Conservation (phyloP, 495 filamentous ascomycete genomes). For the Elasticomyces elasticus region DNA sequence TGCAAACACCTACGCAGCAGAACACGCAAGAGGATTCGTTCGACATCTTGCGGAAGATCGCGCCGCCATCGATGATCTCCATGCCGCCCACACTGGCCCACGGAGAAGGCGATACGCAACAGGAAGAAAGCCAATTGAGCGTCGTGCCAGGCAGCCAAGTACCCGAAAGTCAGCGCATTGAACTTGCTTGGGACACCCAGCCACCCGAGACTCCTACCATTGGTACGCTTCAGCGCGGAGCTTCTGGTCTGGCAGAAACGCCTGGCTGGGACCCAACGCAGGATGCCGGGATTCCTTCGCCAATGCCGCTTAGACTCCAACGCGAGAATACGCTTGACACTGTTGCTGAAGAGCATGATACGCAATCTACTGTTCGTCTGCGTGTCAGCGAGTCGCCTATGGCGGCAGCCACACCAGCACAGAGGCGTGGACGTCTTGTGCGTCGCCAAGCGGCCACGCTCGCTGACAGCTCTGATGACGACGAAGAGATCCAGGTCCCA, state of each 20-base stretch:
- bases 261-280: constrained; percentile 23
- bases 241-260: constrained; percentile 13
- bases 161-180: constrained; percentile 16
- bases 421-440: constrained; percentile 37
- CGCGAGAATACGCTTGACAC: constrained; percentile 1
- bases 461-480: constrained; percentile 31
- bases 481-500: constrained; percentile 6
- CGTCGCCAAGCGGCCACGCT: constrained; percentile 36
- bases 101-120: constrained; percentile 41
- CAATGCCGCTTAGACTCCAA: constrained; percentile 2
- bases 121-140: not conserved
- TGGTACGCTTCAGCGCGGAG: constrained; percentile 1
- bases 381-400: constrained; percentile 20
- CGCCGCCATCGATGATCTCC: constrained; percentile 43
- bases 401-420: not conserved
- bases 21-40: constrained; percentile 37
- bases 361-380: constrained; percentile 18
- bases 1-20: constrained; percentile 44
- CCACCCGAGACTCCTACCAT: constrained; percentile 12
- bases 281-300: constrained; percentile 17
- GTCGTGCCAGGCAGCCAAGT: constrained; percentile 60
- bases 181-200: constrained; percentile 18
- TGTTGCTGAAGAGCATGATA: constrained; percentile 15
- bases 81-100: constrained; percentile 17
- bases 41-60: constrained; percentile 41